These are phyloP conservation scores for Suillus placidus DNA, from an alignment of 768 basidiomycete species.

Conservation along the genomic window DNA sequence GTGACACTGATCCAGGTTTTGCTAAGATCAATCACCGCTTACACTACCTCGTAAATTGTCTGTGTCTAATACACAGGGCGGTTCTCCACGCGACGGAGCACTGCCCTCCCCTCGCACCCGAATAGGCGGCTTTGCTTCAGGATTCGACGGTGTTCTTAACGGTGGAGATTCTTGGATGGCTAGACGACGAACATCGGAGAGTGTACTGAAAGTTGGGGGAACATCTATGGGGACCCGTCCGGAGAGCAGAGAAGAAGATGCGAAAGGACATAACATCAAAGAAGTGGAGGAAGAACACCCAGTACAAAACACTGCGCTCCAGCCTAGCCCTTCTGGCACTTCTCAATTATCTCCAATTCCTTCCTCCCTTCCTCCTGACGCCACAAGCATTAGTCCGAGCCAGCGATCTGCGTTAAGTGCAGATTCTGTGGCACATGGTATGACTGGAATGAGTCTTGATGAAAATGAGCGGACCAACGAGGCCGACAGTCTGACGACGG, in stretches of 20 bases:
- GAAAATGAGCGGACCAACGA: constrained; percentile 13
- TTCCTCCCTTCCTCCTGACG: constrained; percentile 15
- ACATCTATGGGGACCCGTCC: constrained; percentile 40
- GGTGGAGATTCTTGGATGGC: constrained; percentile 71
- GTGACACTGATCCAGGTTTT: constrained; percentile 17
- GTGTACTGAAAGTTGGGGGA: constrained; percentile 44
- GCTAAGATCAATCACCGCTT: constrained; percentile 60
- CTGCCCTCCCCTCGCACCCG: constrained; percentile 66
- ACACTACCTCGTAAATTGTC: constrained; percentile 69
- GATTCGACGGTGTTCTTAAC: constrained; percentile 74
- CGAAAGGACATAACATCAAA: constrained; percentile 51
- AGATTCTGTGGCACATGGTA: constrained; percentile 15
- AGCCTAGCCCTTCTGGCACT: constrained; percentile 12
- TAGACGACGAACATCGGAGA: constrained; percentile 64
- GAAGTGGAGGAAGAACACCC: constrained; percentile 55
- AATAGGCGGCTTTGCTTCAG: constrained; percentile 57
- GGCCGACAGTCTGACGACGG: constrained; percentile 22
- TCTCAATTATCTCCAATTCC: constrained; percentile 17
- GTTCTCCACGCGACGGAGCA: constrained; percentile 52
- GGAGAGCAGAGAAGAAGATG: constrained; percentile 41
- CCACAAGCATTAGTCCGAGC: neutral
- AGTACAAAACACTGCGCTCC: constrained; percentile 12
- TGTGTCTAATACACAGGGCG: constrained; percentile 58
- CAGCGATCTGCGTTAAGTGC: constrained; percentile 4
- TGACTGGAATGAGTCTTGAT: constrained; percentile 22